Evolutionary conservation across 139 green algal genomes (phyloP).

Genomic region (Coelastrella sp.): DNA sequence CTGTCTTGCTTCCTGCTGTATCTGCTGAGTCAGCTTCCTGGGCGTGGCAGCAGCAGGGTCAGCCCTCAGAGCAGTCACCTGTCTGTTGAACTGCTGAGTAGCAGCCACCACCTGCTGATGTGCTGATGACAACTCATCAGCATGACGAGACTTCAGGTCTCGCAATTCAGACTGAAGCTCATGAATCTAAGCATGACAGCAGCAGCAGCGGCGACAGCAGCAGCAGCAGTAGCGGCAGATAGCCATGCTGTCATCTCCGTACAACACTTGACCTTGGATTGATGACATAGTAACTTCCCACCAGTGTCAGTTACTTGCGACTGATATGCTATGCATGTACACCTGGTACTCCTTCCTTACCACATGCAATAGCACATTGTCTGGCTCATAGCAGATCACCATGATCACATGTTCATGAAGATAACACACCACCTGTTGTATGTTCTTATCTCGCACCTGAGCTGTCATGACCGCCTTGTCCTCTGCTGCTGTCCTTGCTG

Average conservation of each 20-base stretch:
- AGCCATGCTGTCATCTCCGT: no score
- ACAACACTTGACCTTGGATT: no score
- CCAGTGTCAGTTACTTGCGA: no score
- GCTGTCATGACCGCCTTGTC: neutral
- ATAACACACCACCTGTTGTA: neutral
- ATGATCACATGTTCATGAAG: no score
- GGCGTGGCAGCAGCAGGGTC: neutral
- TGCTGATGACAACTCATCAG: neutral
- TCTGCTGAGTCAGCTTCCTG: neutral
- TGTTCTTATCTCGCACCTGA: neutral
- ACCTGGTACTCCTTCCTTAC: no score
- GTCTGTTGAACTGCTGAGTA: neutral
- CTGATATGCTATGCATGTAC: no score
- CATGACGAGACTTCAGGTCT: slow-evolving; percentile 3
- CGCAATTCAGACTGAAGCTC: neutral
- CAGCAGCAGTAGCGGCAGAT: neutral
- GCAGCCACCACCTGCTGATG: neutral
- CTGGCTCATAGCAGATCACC: no score
- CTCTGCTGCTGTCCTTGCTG: neutral
- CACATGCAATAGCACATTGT: no score
- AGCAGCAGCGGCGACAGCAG: neutral
- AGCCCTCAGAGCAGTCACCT: neutral
- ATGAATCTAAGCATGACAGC: neutral
- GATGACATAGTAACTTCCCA: no score
- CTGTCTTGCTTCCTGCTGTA: neutral